Evolutionary conservation across 1,284 basidiomycete genomes (phyloP), one percentile per base, ranked within the genome.

Genomic region (Peniophora sp.): DNA sequence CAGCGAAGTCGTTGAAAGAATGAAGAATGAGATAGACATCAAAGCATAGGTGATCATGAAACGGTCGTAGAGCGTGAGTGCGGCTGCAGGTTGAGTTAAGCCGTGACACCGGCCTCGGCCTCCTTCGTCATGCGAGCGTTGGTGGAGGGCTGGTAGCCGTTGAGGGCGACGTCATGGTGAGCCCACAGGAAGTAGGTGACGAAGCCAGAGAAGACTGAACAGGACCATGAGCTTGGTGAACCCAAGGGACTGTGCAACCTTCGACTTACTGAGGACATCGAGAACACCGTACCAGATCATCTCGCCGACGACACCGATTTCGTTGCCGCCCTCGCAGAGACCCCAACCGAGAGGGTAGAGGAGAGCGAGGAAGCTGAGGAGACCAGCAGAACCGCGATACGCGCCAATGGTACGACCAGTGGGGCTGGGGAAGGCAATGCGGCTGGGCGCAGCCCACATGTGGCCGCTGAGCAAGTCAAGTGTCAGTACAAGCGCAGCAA

Each of bases 201-300:
- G 61, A 74, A 78, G 51, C 75, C 62, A 3, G 77, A 77, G 53
- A 75, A 80, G 52, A 76, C 27, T 32, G 12, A 12, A 32, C 12
- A 12, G 6, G 12, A 5, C 5, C 12, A 32, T 32, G 5, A 32
- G 27, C 12, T 32, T n/a, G n/a, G n/a, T n/a, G n/a, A n/a, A 32
- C 12, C 6, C 27, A 32, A 32, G 27, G 27, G 5, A 32, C 5
- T 12, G 27, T 32, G 6, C 6, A 32, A 32, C 5, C 6, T 32
- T 32, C 27, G 12, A 12, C 27, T 32, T 32, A 32, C 27, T 70
- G 55, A 83, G 51, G 14, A 83, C 49, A 58, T 84, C 81, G 51
- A 85, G 69, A 52, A 81, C 65, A 52, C 79, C 81, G 63, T 82
- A 83, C 66, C 78, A 82, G 52, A 77, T 64, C 70, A 73, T 71